A percentile compares a stretch with the other conserved stretches of the same genome.
phyloP scores from a whole-genome alignment of 108 stramenopile species.

The Parietichytrium sp. region DNA sequence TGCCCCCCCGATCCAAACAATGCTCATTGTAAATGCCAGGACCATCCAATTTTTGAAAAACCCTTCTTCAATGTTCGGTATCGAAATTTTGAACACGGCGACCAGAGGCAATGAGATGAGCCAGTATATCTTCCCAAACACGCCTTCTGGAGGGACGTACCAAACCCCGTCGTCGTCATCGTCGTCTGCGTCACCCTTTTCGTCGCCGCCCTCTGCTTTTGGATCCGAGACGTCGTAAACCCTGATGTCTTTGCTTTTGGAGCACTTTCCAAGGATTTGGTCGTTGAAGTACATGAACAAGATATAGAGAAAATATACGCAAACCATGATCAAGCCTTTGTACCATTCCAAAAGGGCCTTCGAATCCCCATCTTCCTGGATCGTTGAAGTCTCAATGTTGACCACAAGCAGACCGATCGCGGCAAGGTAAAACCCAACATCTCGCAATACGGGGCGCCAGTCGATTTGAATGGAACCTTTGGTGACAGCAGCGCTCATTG shows the following conservation, averaged over 20 bases:
- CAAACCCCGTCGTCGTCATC: conserved; percentile 28
- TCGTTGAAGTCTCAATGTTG: not conserved
- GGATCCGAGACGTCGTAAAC: not conserved
- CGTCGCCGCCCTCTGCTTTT: not conserved
- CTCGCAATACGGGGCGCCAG: conserved; percentile 14
- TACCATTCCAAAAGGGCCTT: not conserved
- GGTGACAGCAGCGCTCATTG: conserved; percentile 53
- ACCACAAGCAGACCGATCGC: not conserved
- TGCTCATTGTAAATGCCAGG: conserved; percentile 35
- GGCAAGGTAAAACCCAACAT: not conserved
- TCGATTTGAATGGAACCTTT: not conserved
- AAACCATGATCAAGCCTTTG: conserved; percentile 44
- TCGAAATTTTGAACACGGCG: not conserved
- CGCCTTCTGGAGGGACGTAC: not conserved
- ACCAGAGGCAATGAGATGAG: not conserved
- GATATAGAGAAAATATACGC: no score
- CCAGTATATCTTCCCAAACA: not conserved
- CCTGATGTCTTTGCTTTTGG: conserved; percentile 19
- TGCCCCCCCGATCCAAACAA: conserved; percentile 41
- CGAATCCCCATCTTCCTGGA: conserved; percentile 34
- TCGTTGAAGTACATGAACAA: no score
- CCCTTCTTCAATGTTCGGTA: not conserved
- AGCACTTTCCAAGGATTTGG: not conserved
- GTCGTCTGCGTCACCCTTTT: not conserved
- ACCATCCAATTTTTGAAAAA: not conserved